phyloP scores from a whole-genome alignment of 1,284 basidiomycete genomes.

The Papiliotrema terrestris region DNA sequence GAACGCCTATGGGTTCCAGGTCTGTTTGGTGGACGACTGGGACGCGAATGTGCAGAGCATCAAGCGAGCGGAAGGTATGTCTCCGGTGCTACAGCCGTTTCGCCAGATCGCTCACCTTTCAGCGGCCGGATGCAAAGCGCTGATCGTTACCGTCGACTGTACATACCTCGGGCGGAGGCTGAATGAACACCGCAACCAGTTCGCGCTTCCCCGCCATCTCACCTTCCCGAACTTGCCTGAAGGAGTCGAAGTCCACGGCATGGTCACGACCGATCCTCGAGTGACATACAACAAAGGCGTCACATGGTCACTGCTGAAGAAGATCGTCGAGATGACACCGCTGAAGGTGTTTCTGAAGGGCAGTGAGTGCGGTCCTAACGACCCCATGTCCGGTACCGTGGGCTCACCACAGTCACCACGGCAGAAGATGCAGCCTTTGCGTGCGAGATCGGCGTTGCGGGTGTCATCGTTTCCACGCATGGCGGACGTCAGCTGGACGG shows the following conservation, averaged over 20 bases:
- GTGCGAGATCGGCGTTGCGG: not conserved
- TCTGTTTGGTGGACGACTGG: conserved; percentile 24
- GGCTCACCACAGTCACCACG: not conserved
- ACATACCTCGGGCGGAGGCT: conserved; percentile 23
- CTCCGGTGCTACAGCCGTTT: no score
- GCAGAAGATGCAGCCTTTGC: not conserved
- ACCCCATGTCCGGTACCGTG: no score
- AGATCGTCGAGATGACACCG: no score
- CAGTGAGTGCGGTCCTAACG: not conserved
- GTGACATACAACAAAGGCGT: no score
- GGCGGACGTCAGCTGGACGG: conserved; percentile 34
- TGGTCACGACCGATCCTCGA: no score
- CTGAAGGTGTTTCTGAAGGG: not conserved
- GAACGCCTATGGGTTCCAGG: conserved; percentile 27
- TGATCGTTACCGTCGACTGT: conserved; percentile 29
- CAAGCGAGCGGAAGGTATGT: conserved; percentile 22
- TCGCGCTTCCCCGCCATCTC: conserved; percentile 10
- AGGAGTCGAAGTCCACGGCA: conserved; percentile 4
- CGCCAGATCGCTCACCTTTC: no score
- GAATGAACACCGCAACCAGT: conserved; percentile 22
- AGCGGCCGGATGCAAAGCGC: conserved; percentile 22
- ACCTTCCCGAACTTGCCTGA: conserved; percentile 15
- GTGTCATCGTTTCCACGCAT: conserved; percentile 48
- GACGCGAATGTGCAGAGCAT: conserved; percentile 24
- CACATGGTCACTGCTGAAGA: no score